phyloP scores from a whole-genome alignment of 306 rosid species.

The Urtica urens region DNA sequence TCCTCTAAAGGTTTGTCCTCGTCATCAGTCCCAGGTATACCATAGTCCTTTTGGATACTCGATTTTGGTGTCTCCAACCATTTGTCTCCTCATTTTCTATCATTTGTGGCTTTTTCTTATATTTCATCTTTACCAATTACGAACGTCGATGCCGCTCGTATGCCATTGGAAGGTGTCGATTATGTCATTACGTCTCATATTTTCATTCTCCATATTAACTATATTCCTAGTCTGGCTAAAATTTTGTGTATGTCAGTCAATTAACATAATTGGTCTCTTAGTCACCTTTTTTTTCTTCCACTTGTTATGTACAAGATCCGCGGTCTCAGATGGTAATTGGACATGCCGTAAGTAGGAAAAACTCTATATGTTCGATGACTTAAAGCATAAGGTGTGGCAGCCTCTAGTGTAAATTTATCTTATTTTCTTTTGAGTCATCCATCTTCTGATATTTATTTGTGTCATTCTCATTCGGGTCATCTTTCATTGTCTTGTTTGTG shows the following conservation, averaged over 20 bases:
- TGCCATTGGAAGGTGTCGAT: conserved; percentile 3
- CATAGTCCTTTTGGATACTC: background rate
- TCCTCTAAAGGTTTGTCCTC: no score
- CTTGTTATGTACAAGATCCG: conserved; percentile 7
- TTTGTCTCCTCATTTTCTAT: background rate
- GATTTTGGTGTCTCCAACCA: background rate
- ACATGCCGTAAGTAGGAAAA: background rate
- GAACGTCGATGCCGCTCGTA: conserved; percentile 4
- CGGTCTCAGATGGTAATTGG: background rate
- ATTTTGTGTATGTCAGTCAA: conserved; percentile 5
- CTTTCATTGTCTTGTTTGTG: background rate
- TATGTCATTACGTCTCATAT: background rate
- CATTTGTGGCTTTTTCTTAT: background rate
- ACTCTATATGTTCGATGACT: conserved; percentile 4
- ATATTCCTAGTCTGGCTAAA: background rate
- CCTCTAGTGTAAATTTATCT: background rate
- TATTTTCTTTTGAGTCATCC: conserved; percentile 5
- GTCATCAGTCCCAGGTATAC: conserved; percentile 2
- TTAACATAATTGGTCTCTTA: conserved; percentile 1
- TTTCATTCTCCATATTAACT: background rate
- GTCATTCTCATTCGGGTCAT: conserved; percentile 7
- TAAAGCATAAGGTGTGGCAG: background rate
- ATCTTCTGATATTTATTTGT: conserved; percentile 5
- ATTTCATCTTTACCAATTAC: background rate
- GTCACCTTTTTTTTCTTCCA: conserved; percentile 1